Evolutionary conservation across 371 early-diverging fungal species (phyloP).

Genomic region (Mucor piriformis): DNA sequence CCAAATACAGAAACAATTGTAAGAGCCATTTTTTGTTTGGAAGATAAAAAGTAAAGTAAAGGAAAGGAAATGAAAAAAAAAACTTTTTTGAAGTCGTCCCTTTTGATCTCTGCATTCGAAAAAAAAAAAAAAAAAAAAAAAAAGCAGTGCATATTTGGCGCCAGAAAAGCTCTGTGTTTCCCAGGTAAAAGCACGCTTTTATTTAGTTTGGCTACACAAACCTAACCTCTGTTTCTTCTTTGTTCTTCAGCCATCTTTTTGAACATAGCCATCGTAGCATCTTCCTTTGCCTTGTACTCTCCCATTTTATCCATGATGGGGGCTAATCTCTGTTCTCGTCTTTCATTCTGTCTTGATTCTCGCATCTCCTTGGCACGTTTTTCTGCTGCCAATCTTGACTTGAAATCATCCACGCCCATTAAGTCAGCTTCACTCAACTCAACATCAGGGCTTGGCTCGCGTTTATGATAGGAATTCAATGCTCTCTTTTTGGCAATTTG

Average conservation of each 20-base stretch:
- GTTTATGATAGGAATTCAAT: conserved; percentile 63
- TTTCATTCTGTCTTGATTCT: conserved; percentile 42
- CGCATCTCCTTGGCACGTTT: conserved; percentile 50
- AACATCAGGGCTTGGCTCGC: conserved; percentile 74
- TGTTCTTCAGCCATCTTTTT: conserved; percentile 64
- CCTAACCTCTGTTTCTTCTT: conserved; percentile 18
- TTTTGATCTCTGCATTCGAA: not conserved
- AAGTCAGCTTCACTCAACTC: conserved; percentile 76
- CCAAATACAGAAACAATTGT: conserved; percentile 4
- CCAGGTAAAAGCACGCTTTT: not conserved
- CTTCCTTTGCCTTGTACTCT: conserved; percentile 65
- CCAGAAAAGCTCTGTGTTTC: not conserved
- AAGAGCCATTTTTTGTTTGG: conserved; percentile 1
- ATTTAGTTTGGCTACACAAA: not conserved
- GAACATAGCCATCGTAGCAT: conserved; percentile 73
- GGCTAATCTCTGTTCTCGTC: conserved; percentile 39
- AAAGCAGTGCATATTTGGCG: not conserved
- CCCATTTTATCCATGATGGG: conserved; percentile 52
- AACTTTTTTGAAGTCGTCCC: too few species aligned
- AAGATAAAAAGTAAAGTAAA: not conserved
- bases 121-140: not conserved
- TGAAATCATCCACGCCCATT: conserved; percentile 68
- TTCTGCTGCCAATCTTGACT: conserved; percentile 54
- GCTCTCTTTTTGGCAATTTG: conserved; percentile 69
- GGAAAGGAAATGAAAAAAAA: not conserved